A percentile compares a stretch with the other conserved stretches of the same genome.
Evolutionary conservation across 768 basidiomycete genomes (phyloP).

Genomic region (Leccinum boreale): DNA sequence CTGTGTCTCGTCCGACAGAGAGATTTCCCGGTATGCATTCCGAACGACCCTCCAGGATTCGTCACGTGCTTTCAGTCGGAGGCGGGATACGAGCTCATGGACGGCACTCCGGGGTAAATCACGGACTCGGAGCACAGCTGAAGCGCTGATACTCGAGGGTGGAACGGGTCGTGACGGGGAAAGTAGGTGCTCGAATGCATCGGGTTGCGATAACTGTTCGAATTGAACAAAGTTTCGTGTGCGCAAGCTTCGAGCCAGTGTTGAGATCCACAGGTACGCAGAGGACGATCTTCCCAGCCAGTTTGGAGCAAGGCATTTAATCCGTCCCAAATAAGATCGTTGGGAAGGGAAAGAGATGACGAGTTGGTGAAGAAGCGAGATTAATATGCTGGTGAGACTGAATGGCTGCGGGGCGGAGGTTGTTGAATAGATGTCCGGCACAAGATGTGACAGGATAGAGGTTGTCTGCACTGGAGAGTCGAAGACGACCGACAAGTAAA

Average conservation of each 20-base stretch:
- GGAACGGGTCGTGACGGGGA: not conserved
- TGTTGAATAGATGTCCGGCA: slow-evolving; percentile 45
- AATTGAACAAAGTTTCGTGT: slow-evolving; percentile 53
- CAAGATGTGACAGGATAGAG: slow-evolving; percentile 57
- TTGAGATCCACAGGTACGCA: slow-evolving; percentile 48
- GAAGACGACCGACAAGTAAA: slow-evolving; percentile 63
- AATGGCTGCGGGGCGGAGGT: slow-evolving; percentile 13
- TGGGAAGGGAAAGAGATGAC: slow-evolving; percentile 64
- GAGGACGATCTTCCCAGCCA: slow-evolving; percentile 38
- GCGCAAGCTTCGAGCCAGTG: slow-evolving; percentile 51
- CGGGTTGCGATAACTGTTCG: slow-evolving; percentile 39
- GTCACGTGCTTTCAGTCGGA: slow-evolving; percentile 50
- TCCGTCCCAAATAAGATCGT: slow-evolving; percentile 38
- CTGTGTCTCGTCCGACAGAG: slow-evolving; percentile 36
- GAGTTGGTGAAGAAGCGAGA: slow-evolving; percentile 59
- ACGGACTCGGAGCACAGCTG: slow-evolving; percentile 1
- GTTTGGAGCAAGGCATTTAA: slow-evolving; percentile 21
- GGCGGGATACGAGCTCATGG: slow-evolving; percentile 38
- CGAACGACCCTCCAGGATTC: slow-evolving; percentile 61
- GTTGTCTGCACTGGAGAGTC: slow-evolving; percentile 57
- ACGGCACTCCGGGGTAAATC: slow-evolving; percentile 43
- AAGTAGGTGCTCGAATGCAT: slow-evolving; percentile 25
- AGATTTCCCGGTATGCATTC: slow-evolving; percentile 60
- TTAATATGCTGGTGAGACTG: slow-evolving; percentile 36
- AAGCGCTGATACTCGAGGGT: not conserved